phyloP scores from a whole-genome alignment of 768 basidiomycete species.

The Tremella mesenterica region DNA sequence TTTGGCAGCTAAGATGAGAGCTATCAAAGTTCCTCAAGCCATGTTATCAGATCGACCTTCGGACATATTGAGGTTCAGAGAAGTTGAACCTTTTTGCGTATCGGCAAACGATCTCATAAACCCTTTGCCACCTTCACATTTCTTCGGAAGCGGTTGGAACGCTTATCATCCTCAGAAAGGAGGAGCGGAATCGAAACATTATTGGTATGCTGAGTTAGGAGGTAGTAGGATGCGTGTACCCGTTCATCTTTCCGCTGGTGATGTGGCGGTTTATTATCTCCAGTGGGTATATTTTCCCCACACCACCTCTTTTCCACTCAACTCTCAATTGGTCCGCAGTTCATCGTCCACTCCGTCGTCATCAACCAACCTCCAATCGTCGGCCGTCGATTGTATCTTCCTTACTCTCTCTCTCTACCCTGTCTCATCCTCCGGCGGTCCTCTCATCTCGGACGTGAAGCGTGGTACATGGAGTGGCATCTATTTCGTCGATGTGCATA shows the following conservation, averaged over 20 bases:
- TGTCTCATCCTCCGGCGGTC: too few species aligned
- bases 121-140: constrained; percentile 82
- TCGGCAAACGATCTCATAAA: constrained; percentile 95
- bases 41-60: constrained; percentile 58
- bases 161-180: constrained; percentile 58
- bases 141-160: constrained; percentile 87
- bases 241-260: constrained; percentile 72
- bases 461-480: too few species aligned
- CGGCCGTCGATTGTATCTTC: too few species aligned
- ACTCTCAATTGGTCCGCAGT: too few species aligned
- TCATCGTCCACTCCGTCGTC: too few species aligned
- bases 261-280: constrained; percentile 83
- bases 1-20: constrained; percentile 44
- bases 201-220: constrained; percentile 80
- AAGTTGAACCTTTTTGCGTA: constrained; percentile 83
- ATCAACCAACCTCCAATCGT: too few species aligned
- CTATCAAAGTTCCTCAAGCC: constrained; percentile 59
- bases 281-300: constrained; percentile 46
- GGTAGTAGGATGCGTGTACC: constrained; percentile 74
- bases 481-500: background rate
- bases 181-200: constrained; percentile 56
- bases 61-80: constrained; percentile 56
- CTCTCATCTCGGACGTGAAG: too few species aligned
- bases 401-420: too few species aligned
- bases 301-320: too few species aligned